Evolutionary conservation across 2,329 filamentous ascomycete genomes (phyloP).

Genomic region (Colletotrichum australisinense): DNA sequence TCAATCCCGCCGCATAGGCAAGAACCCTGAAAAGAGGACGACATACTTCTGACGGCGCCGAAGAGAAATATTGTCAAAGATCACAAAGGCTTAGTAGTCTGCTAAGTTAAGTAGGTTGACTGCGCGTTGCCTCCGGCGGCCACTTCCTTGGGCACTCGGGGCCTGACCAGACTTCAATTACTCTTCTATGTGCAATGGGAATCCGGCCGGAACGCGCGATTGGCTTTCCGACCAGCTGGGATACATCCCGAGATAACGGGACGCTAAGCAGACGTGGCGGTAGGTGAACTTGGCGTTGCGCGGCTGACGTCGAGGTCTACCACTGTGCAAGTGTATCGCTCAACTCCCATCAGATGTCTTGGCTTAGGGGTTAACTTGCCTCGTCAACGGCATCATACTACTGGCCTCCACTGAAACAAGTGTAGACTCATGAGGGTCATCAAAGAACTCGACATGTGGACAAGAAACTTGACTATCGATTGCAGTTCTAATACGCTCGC

Average conservation of each 20-base stretch:
- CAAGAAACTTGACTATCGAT: neutral
- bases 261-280: neutral
- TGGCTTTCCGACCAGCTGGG: neutral
- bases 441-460: neutral
- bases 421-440: neutral
- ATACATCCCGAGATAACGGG: neutral
- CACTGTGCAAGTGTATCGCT: neutral
- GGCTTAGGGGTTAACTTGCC: too few species aligned
- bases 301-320: neutral
- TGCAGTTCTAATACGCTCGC: too few species aligned
- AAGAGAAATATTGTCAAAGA: neutral
- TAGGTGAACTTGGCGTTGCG: neutral
- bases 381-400: too few species aligned
- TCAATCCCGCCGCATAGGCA: constrained; percentile 36
- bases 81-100: neutral
- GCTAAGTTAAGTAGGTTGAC: too few species aligned
- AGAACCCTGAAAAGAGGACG: constrained; percentile 22
- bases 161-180: neutral
- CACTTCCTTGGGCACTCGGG: neutral
- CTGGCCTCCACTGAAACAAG: too few species aligned
- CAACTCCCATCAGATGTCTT: too few species aligned
- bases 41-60: constrained; percentile 5
- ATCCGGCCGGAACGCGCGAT: neutral
- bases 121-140: neutral
- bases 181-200: neutral